Evolutionary conservation across 2,329 filamentous ascomycete genomes (phyloP), one percentile per base, ranked within the genome.

Genomic region (Penicillium thymicola): DNA sequence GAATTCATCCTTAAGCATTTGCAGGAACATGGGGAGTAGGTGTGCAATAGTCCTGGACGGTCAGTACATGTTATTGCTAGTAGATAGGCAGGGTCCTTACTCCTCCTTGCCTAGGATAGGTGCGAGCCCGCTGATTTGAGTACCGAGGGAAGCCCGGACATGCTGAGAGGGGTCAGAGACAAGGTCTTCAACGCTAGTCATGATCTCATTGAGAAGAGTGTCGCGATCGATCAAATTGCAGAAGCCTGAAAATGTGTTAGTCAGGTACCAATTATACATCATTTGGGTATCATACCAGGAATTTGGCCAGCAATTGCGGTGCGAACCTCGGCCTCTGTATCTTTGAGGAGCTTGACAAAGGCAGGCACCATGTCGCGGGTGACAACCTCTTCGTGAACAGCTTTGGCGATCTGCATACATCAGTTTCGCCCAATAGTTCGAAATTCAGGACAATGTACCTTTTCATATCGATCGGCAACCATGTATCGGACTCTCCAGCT

Each of bases 1-100:
- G 76, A 97, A 97, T 72, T 99, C 94, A 70, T 99, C 94, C 83
- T 97, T 99, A 68, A 99, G 87, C 94, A 99, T 99, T 75, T 96
- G 90, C 52, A 99, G 83, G 77, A 99, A 97, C 93, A 99, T 99
- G 52, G 94, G 94, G 43, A 99, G 85, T 43, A 99, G 86, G 74
- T 99, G 94, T 66, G 94, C 89, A 65, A 96, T 97, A 30, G 94
- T 99, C 76, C 90, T 94, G 64, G 45, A 37, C 54, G 58, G 66
- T 58, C 38, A 62, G 62, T 47, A 68, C 60, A 61, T 52, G 54
- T 49, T 51, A 14, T 11, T 36, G 50, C 48, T 8, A 48, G 27
- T 9, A 16, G n/a, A 45, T 8, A 32, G 5, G 28, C 7, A 30
- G 13, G 28, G 37, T 41, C 78, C 89, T 69, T 82, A 95, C 89